Percentiles rank a stretch among this genome's conserved stretches.
phyloP scores from a whole-genome alignment of 352 stramenopile genomes.

The Pilasporangium apinafurcum region DNA sequence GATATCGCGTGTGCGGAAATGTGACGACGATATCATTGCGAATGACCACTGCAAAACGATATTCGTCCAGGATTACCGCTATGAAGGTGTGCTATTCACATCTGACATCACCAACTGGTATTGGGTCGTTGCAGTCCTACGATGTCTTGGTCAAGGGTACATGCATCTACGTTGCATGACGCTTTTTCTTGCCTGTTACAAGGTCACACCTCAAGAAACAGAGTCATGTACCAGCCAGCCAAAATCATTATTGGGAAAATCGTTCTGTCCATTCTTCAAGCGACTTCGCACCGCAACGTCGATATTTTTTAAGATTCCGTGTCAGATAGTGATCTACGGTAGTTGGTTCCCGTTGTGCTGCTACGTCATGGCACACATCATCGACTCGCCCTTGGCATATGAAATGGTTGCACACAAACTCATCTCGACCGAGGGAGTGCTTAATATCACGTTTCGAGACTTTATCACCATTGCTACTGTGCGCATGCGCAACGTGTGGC shows the following conservation, averaged over 20 bases:
- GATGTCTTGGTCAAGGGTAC: conserved; percentile 8
- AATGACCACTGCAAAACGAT: conserved; percentile 3
- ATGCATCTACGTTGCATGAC: conserved; percentile 1
- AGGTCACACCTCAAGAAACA: neutral
- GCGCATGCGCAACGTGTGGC: conserved; percentile 21
- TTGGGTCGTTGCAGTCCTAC: conserved; percentile 1
- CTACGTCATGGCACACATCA: conserved; percentile 19
- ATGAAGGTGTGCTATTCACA: conserved; percentile 3
- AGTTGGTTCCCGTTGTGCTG: conserved; percentile 20
- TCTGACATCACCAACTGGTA: conserved; percentile 3
- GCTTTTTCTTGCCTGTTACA: conserved; percentile 10
- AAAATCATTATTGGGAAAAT: too few species aligned
- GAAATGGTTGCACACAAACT: conserved; percentile 13
- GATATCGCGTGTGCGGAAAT: conserved; percentile 1
- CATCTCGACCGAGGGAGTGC: conserved; percentile 7
- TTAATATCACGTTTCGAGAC: conserved; percentile 3
- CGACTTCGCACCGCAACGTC: neutral
- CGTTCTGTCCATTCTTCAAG: too few species aligned
- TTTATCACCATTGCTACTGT: conserved; percentile 14
- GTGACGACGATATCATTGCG: neutral
- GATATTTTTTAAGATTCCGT: conserved; percentile 18
- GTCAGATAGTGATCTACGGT: conserved; percentile 25
- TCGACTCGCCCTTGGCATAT: conserved; percentile 18
- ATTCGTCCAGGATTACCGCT: conserved; percentile 9
- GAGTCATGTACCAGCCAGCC: too few species aligned